Evolutionary conservation across 768 basidiomycete genomes (phyloP), one percentile per base, ranked within the genome.

Genomic region (Calocybe indica): DNA sequence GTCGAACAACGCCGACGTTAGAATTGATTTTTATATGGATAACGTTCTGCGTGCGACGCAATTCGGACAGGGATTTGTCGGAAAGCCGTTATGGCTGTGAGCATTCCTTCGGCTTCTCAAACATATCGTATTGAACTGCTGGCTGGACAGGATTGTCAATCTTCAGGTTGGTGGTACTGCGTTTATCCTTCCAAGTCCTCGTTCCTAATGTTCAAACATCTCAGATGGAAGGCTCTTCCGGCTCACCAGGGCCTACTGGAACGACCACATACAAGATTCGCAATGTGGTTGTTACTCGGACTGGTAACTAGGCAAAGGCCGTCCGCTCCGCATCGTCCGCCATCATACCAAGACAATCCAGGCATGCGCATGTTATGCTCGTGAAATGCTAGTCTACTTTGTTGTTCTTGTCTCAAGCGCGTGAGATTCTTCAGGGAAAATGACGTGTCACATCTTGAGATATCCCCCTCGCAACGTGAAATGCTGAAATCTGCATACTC

Each of bases 151-250:
- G n/a, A 73, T 73, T 31, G 62, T 73, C 45, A 67, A 73, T 48
- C 53, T 72, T 10, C 71, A 72, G 65, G 69, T 66, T 43, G 22
- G 57, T 48, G 22, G 13, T 6, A 8, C 9, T n/a, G 1, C 34
- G 13, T 11, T 9, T 30, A 9, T 14, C 22, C 30, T 41, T 7
- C 5, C 10, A 12, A 40, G 22, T 2, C 22, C 9, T 29, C 31
- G 35, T 46, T 15, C 47, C 30, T 44, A 35, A 22, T 32, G 40
- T 37, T 29, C n/a, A 11, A 22, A 33, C 31, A 35, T 15, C 35
- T 29, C 43, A 73, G 70, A 74, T 74, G 72, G 72, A 74, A 53
- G 71, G 71, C 4, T 73, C 72, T 46, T 65, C 72, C 6, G 72
- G 72, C 6, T 65, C 67, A 40, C 72, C 71, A 28, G 72, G 72